phyloP scores from a whole-genome alignment of 106 monocot species.

The Iris macrosiphon region DNA sequence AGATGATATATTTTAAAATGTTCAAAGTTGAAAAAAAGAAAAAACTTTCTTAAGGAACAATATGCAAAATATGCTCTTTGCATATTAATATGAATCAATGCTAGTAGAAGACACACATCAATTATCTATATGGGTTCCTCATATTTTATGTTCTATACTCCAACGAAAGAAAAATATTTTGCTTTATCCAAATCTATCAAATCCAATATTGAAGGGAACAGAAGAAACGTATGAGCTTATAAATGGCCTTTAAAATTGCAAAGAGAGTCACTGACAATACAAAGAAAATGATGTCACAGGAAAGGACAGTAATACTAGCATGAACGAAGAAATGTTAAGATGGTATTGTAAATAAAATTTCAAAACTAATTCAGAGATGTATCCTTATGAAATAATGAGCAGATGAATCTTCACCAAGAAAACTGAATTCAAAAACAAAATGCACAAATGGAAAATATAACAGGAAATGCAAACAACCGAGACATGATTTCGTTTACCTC shows the following conservation, averaged over 20 bases:
- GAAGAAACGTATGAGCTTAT: neutral
- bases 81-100: neutral
- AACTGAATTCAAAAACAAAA: too few species aligned
- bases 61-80: neutral
- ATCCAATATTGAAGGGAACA: neutral
- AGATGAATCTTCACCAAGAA: too few species aligned
- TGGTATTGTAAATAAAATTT: too few species aligned
- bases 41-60: neutral
- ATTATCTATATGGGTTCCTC: neutral
- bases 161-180: neutral
- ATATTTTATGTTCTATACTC: neutral
- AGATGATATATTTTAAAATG: neutral
- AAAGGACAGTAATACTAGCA: too few species aligned
- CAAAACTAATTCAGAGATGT: neutral
- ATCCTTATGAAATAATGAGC: neutral
- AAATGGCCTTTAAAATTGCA: neutral
- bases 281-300: too few species aligned
- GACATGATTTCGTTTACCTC: conserved; percentile 64
- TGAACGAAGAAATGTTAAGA: too few species aligned
- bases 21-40: neutral
- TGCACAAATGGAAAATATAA: too few species aligned
- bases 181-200: neutral
- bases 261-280: too few species aligned
- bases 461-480: too few species aligned
- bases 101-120: neutral